Evolutionary conservation across 352 stramenopile genomes (phyloP).

Genomic region (Peronospora belbahrii): DNA sequence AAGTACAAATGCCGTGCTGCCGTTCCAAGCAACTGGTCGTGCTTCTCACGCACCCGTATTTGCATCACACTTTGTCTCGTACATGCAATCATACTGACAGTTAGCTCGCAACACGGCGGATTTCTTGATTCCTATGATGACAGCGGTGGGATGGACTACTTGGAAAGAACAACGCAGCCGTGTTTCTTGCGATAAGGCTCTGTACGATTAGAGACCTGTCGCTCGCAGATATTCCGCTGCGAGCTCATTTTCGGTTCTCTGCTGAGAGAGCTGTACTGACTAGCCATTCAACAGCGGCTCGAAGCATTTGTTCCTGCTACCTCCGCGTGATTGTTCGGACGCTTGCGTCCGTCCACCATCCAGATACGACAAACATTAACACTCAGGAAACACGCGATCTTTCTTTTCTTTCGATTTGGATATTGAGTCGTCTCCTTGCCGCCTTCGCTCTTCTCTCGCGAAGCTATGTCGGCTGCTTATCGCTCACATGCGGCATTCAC

Average conservation of each 20-base stretch:
- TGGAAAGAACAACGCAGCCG: conserved; percentile 76
- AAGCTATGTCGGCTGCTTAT: conserved; percentile 20
- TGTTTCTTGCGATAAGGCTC: conserved; percentile 66
- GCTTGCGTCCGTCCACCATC: conserved; percentile 17
- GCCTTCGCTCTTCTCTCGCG: conserved; percentile 12
- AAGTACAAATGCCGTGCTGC: conserved; percentile 24
- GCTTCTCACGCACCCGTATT: conserved; percentile 2
- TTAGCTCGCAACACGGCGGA: conserved; percentile 68
- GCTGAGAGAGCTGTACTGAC: conserved; percentile 3
- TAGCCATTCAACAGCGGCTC: conserved; percentile 5
- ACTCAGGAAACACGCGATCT: conserved; percentile 32
- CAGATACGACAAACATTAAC: conserved; percentile 30
- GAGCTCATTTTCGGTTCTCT: conserved; percentile 1
- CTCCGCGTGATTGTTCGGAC: conserved; percentile 3
- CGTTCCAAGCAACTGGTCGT: neutral
- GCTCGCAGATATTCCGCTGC: neutral
- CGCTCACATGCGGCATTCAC: conserved; percentile 16
- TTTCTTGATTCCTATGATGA: conserved; percentile 79
- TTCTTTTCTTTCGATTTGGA: conserved; percentile 38
- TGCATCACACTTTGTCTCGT: conserved; percentile 1
- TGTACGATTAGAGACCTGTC: conserved; percentile 55
- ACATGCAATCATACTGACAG: conserved; percentile 57
- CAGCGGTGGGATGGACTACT: conserved; percentile 70
- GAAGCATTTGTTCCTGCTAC: conserved; percentile 1
- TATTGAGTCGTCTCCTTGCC: conserved; percentile 18